Conservation (phyloP, 2,329 filamentous ascomycete species). For the Fusarium sp. region DNA sequence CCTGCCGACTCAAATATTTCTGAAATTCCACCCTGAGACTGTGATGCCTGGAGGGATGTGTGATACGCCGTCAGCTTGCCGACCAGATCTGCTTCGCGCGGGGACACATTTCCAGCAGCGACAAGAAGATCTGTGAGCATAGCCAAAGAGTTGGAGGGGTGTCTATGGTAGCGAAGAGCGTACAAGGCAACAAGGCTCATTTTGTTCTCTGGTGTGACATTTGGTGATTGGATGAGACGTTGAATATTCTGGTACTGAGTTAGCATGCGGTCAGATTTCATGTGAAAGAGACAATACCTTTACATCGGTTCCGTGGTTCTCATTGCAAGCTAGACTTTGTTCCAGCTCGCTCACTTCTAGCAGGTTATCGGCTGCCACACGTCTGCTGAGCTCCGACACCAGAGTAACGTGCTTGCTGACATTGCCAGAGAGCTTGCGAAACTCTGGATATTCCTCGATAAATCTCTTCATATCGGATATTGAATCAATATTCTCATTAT, state of each 20-base stretch:
- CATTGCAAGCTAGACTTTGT: slow-evolving; percentile 96
- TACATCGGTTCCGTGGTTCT: slow-evolving; percentile 92
- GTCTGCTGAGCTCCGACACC: slow-evolving; percentile 90
- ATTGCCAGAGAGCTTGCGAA: slow-evolving; percentile 95
- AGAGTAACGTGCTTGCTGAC: slow-evolving; percentile 98
- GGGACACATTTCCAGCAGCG: slow-evolving; percentile 84
- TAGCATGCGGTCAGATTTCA: slow-evolving; percentile 33
- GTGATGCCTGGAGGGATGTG: slow-evolving; percentile 83
- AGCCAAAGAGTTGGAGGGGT: slow-evolving; percentile 84
- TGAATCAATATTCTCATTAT: slow-evolving; percentile 94
- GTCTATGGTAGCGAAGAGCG: slow-evolving; percentile 89
- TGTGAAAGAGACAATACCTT: slow-evolving; percentile 69
- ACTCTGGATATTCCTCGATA: slow-evolving; percentile 98
- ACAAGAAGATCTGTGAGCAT: slow-evolving; percentile 88
- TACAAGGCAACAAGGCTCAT: slow-evolving; percentile 94
- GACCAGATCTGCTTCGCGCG: slow-evolving; percentile 82
- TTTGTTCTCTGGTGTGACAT: slow-evolving; percentile 85
- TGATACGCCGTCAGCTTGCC: slow-evolving; percentile 87
- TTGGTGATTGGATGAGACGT: slow-evolving; percentile 83
- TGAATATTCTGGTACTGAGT: slow-evolving; percentile 76
- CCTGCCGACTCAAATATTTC: slow-evolving; percentile 93
- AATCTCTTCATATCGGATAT: slow-evolving; percentile 99
- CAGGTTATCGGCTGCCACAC: slow-evolving; percentile 86
- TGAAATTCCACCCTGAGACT: slow-evolving; percentile 81
- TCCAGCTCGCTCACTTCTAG: slow-evolving; percentile 98